Percentiles rank a stretch among this genome's conserved stretches.
Evolutionary conservation across 306 rosid genomes (phyloP).

Genomic region (Amphicarpaea edgeworthii): DNA sequence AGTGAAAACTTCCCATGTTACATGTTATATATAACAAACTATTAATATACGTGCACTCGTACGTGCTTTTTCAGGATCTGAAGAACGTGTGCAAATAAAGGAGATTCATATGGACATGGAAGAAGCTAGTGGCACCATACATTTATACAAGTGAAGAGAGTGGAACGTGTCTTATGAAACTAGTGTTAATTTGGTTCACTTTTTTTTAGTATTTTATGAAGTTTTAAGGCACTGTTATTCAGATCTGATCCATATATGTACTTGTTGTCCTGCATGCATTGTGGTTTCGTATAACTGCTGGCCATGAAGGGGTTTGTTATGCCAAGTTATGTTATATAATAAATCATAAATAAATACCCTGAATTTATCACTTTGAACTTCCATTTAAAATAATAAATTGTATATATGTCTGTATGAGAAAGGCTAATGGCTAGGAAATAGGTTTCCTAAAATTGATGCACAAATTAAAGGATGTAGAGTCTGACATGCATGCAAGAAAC

Average conservation of each 20-base stretch:
- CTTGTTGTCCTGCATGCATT: conserved; percentile 22
- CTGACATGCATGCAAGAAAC: background rate
- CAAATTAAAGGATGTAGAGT: background rate
- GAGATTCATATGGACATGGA: background rate
- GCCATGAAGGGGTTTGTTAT: background rate
- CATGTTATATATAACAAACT: background rate
- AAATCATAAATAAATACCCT: conserved; percentile 38
- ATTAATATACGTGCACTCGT: background rate
- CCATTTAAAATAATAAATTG: background rate
- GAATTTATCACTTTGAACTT: background rate
- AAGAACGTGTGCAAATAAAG: conserved; percentile 16
- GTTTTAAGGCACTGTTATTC: conserved; percentile 32
- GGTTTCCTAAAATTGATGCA: too few relatives aligned
- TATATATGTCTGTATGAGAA: background rate
- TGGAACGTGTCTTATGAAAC: background rate
- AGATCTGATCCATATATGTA: conserved; percentile 28
- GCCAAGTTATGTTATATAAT: background rate
- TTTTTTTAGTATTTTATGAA: background rate
- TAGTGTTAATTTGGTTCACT: conserved; percentile 1
- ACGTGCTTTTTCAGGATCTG: background rate
- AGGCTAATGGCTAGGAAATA: background rate
- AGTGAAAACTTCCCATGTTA: too few relatives aligned
- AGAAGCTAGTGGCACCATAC: background rate
- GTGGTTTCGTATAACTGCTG: background rate
- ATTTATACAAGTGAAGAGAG: background rate